Base-by-base conservation (phyloP, 129 eudicot genomes). In the Glebionis coronaria region DNA sequence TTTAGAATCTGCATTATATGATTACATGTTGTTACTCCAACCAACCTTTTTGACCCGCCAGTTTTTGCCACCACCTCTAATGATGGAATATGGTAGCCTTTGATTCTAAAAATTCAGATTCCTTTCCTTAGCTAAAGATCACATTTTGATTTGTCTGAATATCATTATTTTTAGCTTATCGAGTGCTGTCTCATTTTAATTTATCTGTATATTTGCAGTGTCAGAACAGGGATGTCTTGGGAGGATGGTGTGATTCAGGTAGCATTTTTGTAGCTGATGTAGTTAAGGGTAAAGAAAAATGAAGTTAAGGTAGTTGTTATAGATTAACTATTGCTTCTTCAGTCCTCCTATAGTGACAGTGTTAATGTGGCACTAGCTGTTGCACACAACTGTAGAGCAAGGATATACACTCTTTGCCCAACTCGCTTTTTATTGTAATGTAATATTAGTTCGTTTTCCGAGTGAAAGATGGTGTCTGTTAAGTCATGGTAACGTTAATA, bases 191-290 rank as follows among this genome's bases (percentile, higher is more conserved):
- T 58, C 44, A 52, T 45, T 12, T 20, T 50, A 51, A 31, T 54
- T n/a, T 35, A 40, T 58, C 8, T 49, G 50, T 75, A 5, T n/a
- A 35, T 35, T 35, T 76, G 79, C 91, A 90, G 97, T 75, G 89
- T 76, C 70, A 64, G 14, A 75, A 80, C 62, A 62, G 73, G 73
- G 97, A 90, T 80, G 77, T 90, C 23, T 49, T 87, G 82, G 97
- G 89, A 14, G 97, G 91, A 59, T 90, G 97, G 97, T 86, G 95
- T 35, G 97, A 90, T 63, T 87, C 95, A 5, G 95, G 91, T 57
- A 90, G 88, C 82, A 71, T 90, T 44, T 90, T 90, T 72, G 69
- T 84, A 45, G 97, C 89, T 9, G 95, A 90, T 31, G 73, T 84
- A 49, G 73, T 63, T 13, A 12, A 66, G 23, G 78, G 70, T 40